These are phyloP conservation scores for Candida verbasci DNA, from an alignment of 805 yeast genomes.

Conservation along the genomic window DNA sequence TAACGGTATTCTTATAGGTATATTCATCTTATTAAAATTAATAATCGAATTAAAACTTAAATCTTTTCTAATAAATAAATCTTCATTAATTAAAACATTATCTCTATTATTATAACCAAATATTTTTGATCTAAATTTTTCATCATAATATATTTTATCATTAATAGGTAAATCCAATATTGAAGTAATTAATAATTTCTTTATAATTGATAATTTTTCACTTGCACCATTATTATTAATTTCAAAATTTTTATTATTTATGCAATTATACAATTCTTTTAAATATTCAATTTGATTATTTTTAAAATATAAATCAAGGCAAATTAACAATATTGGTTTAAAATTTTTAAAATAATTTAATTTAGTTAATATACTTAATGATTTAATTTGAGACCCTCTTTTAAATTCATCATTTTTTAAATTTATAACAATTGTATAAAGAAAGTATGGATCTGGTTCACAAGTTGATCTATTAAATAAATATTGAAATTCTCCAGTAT, in stretches of 20 bases:
- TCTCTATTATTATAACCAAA: conserved; percentile 25
- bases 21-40: conserved; percentile 36
- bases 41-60: conserved; percentile 37
- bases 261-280: conserved; percentile 24
- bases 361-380: conserved; percentile 56
- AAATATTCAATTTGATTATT: conserved; percentile 16
- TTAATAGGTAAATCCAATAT: conserved; percentile 39
- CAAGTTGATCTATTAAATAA: conserved; percentile 25
- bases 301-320: conserved; percentile 45
- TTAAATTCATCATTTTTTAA: conserved; percentile 40
- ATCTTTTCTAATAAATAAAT: conserved; percentile 39
- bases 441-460: conserved; percentile 43
- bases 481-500: conserved; percentile 37
- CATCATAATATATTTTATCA: conserved; percentile 38
- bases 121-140: conserved; percentile 30
- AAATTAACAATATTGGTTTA: conserved; percentile 52
- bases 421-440: conserved; percentile 52
- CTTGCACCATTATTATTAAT: conserved; percentile 10
- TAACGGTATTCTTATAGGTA: conserved; percentile 43
- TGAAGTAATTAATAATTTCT: conserved; percentile 37
- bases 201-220: conserved; percentile 24
- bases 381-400: conserved; percentile 58
- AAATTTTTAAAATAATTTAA: conserved; percentile 51
- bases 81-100: conserved; percentile 24
- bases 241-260: conserved; percentile 28